phyloP scores from a whole-genome alignment of 768 basidiomycete species.

The Kwoniella dendrophila region DNA sequence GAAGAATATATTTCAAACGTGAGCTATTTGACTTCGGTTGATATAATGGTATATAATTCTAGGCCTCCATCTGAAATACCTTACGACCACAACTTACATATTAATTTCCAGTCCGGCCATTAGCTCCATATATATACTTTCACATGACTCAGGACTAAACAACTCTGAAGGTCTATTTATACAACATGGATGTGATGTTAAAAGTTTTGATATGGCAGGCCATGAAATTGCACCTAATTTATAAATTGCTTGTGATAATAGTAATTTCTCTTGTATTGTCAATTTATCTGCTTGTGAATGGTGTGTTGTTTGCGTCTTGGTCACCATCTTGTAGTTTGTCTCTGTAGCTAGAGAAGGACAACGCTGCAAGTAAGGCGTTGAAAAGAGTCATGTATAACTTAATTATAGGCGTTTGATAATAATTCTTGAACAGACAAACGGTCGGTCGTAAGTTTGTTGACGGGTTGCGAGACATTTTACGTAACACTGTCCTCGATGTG shows the following conservation, averaged over 20 bases:
- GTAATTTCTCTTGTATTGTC: conserved; percentile 66
- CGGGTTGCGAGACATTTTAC: too few species aligned
- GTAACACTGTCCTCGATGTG: too few species aligned
- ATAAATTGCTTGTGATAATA: conserved; percentile 84
- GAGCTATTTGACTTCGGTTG: neutral
- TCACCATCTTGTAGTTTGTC: conserved; percentile 1
- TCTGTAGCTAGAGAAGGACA: too few species aligned
- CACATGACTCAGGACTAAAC: conserved; percentile 74
- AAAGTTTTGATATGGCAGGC: conserved; percentile 67
- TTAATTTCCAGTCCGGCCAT: conserved; percentile 71
- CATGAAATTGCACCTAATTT: conserved; percentile 69
- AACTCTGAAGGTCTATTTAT: conserved; percentile 58
- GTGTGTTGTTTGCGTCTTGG: neutral
- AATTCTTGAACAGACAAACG: too few species aligned
- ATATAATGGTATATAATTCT: too few species aligned
- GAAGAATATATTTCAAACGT: neutral
- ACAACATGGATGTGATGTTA: conserved; percentile 67
- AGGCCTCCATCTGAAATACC: neutral
- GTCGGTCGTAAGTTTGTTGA: too few species aligned
- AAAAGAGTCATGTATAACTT: too few species aligned
- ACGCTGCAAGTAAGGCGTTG: too few species aligned
- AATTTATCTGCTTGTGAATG: conserved; percentile 19
- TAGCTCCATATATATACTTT: conserved; percentile 67
- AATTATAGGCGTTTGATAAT: too few species aligned
- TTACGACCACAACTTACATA: conserved; percentile 35